phyloP scores from a whole-genome alignment of 306 rosid species.

The Ormosia emarginata region DNA sequence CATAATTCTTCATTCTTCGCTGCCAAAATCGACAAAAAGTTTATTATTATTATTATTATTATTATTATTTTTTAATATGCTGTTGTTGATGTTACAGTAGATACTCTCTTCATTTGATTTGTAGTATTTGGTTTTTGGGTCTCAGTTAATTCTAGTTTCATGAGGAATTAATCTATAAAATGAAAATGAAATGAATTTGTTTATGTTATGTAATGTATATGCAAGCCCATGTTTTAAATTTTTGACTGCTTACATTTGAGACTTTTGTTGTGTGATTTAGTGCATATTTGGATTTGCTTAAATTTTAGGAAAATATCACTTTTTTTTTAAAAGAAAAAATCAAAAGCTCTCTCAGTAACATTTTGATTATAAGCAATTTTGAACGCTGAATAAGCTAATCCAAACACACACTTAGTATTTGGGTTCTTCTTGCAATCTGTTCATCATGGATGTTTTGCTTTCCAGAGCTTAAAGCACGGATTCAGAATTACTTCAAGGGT shows the following conservation, averaged over 20 bases:
- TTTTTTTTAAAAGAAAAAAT: too few species aligned
- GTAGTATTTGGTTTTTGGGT: background rate
- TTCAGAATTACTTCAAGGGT: conserved; percentile 65
- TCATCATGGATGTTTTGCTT: background rate
- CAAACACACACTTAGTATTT: background rate
- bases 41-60: too few species aligned
- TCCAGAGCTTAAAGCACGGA: conserved; percentile 57
- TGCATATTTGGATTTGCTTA: too few species aligned
- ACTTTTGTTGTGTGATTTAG: background rate
- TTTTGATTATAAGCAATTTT: too few species aligned
- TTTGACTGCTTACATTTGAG: background rate
- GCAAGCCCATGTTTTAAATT: background rate
- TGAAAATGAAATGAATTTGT: background rate
- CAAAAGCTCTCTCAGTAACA: too few species aligned
- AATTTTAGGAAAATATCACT: too few species aligned
- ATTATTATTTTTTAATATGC: too few species aligned
- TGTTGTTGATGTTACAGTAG: too few species aligned
- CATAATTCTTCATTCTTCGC: background rate
- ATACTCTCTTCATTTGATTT: too few species aligned
- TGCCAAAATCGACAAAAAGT: too few species aligned
- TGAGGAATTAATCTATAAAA: background rate
- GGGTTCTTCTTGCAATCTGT: background rate
- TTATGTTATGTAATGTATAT: background rate
- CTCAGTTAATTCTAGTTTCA: background rate
- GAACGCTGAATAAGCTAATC: too few species aligned